Base-by-base conservation (phyloP, 108 stramenopile species). In the Cyclotella sp. region DNA sequence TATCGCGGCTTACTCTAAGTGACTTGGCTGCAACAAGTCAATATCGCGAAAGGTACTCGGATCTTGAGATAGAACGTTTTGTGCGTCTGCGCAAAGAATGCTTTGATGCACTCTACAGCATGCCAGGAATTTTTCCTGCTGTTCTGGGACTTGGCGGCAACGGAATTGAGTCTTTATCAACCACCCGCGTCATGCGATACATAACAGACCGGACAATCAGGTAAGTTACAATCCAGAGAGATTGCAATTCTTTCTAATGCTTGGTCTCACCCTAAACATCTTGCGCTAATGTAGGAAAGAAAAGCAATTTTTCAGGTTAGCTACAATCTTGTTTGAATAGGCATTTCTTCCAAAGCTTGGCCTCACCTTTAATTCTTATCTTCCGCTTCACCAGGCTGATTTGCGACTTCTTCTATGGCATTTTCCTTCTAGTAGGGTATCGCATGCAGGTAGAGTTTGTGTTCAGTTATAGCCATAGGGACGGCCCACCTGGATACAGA, bases 111-210 rank as follows among this genome's bases (percentile, higher is more conserved):
- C 22, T 83, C 8, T 73, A 77, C 43, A 51, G 42, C 13, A 54
- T 73, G 43, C 74, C 81, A 24, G 82, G 82, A 30, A 63, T 83
- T 16, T 73, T 83, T 14, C 82, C 82, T 14, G 82, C 82, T 26
- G 72, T 77, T 11, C 54, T 83, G 11, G 82, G 45, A 27, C 49
- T 83, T 12, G 82, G 82, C 8, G 76, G 68, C 28, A 45, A 42
- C 19, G 47, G 52, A n/a, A 68, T 83, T 26, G 82, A 83, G 55
- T 65, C 65, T 49, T 44, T 83, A 6, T 72, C 75, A 4, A 77
- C 82, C 5, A 73, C 82, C 27, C 72, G 53, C 15, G 82, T 83
- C 41, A 77, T 83, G 82, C 40, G 76, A 27, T 83, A 83, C 75
- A 73, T 83, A 53, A 83, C 76, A 24, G 76, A 72, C 24, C 52